Evolutionary conservation across 2,329 filamentous ascomycete genomes (phyloP), one percentile per base, ranked within the genome.

Genomic region (Penicillium sp.): DNA sequence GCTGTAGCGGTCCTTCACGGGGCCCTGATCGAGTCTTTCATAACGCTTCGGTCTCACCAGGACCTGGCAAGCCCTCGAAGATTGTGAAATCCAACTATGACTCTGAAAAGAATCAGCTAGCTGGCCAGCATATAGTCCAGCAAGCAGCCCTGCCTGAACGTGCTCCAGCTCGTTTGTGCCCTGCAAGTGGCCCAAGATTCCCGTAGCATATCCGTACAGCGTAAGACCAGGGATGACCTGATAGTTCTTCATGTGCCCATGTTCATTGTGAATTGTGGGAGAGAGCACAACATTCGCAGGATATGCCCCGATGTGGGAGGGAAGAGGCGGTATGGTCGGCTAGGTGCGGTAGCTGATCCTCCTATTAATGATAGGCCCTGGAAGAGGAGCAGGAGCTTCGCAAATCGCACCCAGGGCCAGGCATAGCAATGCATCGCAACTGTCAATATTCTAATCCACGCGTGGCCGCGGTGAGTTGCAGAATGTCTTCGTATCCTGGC

Each of bases 91-190:
- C 84, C 86, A 89, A 57, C 80, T 84, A 79, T 86, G 93, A 69
- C 93, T 97, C 70, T 96, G 91, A 65, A 96, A 80, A 0, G 94
- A 89, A 48, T 93, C 85, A 0, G 88, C 93, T 27, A 97, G 79
- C 72, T 97, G 94, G 3, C 91, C 92, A 62, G 93, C 88, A 71
- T 96, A 99, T 6, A 99, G 77, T 3, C 91, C 91, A n/a, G 91
- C 91, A 47, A 97, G 82, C 23, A 97, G 85, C 66, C 88, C 87
- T 9, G 89, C 90, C 72, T 96, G 93, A 5, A 95, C 90, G 69
- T 94, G 89, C 62, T 89, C 87, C 58, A 97, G 80, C 43, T 90
- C 89, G 61, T 89, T 90, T 0, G 89, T 89, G 10, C 90, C 92
- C 37, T 87, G 82, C 52, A 94, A 86, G 57, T 89, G 89, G 6